phyloP scores from a whole-genome alignment of 148 eudicot species.

The Mesembryanthemum crystallinum region DNA sequence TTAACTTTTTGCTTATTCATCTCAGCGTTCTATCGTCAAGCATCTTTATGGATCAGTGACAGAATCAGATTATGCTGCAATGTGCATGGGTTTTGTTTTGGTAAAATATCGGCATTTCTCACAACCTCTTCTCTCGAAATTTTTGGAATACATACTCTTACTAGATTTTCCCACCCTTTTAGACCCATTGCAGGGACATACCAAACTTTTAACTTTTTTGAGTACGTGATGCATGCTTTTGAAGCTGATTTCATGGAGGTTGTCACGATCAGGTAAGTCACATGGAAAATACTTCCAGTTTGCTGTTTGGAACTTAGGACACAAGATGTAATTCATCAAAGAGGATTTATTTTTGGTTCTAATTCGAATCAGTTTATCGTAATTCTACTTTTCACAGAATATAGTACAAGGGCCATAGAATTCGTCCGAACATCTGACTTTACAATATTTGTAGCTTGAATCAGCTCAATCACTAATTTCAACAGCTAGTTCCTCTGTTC shows the following conservation, averaged over 20 bases:
- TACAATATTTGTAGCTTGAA: not conserved
- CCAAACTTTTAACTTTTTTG: slow-evolving; percentile 47
- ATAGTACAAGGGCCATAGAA: not conserved
- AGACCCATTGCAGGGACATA: slow-evolving; percentile 45
- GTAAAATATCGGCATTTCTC: not conserved
- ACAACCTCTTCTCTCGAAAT: not conserved
- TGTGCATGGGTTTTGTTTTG: slow-evolving; percentile 33
- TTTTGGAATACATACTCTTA: not conserved
- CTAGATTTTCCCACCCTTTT: too few species aligned
- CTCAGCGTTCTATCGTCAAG: slow-evolving; percentile 30
- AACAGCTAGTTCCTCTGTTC: not conserved
- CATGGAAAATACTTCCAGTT: not conserved
- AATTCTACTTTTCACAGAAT: not conserved
- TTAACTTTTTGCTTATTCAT: not conserved
- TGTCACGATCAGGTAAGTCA: slow-evolving; percentile 45
- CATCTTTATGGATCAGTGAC: slow-evolving; percentile 30
- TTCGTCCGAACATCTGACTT: not conserved
- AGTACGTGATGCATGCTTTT: slow-evolving; percentile 51
- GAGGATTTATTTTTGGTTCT: not conserved
- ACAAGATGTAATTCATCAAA: not conserved
- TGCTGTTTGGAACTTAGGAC: too few species aligned
- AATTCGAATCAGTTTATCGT: not conserved
- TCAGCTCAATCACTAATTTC: not conserved
- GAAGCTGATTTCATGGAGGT: slow-evolving; percentile 54
- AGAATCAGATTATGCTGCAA: slow-evolving; percentile 33